These are phyloP conservation scores for Cicer pinnatifidum DNA, from an alignment of 306 rosid genomes.

Conservation along the genomic window DNA sequence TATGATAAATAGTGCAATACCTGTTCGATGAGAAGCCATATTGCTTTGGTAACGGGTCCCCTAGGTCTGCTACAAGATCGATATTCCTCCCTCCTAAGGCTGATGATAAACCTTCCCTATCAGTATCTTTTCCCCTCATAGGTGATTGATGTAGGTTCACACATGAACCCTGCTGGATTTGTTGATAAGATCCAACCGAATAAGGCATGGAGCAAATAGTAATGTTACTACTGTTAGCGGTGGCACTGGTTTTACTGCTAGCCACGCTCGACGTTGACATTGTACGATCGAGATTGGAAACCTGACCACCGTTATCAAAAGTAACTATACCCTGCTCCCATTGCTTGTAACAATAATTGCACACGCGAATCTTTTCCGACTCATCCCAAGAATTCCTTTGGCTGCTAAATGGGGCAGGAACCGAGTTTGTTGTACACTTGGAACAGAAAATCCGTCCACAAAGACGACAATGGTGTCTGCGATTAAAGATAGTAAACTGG, in stretches of 20 bases:
- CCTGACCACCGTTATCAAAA: constrained; percentile 50
- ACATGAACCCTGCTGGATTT: constrained; percentile 54
- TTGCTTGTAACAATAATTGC: constrained; percentile 89
- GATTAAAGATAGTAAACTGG: constrained; percentile 79
- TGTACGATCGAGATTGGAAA: constrained; percentile 58
- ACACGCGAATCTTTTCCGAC: constrained; percentile 78
- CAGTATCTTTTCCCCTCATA: constrained; percentile 52
- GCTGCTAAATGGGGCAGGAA: constrained; percentile 65
- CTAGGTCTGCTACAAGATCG: constrained; percentile 55
- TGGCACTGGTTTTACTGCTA: constrained; percentile 70
- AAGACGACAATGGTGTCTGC: constrained; percentile 89
- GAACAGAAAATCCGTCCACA: constrained; percentile 94
- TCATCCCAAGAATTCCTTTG: constrained; percentile 59
- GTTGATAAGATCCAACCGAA: constrained; percentile 62
- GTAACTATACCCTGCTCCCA: constrained; percentile 64
- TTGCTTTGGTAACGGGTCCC: constrained; percentile 50
- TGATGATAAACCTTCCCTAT: constrained; percentile 48
- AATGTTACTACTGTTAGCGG: constrained; percentile 67
- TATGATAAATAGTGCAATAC: constrained; percentile 46
- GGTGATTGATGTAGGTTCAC: constrained; percentile 56
- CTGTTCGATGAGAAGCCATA: constrained; percentile 56
- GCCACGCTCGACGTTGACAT: constrained; percentile 63
- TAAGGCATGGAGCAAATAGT: constrained; percentile 65
- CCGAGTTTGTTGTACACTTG: constrained; percentile 74
- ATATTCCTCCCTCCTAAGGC: constrained; percentile 49